A percentile compares a stretch with the other conserved stretches of the same genome.
phyloP scores from a whole-genome alignment of 192 early-diverging fungal genomes.

The Podochytrium sp. region DNA sequence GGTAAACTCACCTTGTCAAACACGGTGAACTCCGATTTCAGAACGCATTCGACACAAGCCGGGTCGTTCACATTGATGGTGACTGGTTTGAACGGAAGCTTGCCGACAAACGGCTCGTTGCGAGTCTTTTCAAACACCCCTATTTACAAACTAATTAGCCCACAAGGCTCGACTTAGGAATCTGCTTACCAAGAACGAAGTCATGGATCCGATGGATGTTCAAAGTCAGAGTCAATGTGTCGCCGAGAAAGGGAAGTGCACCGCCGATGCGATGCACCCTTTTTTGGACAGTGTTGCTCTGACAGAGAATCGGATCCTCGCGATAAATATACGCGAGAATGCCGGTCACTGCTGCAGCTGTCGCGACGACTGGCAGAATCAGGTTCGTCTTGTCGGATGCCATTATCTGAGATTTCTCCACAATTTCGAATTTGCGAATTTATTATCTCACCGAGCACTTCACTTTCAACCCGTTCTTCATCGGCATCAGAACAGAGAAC shows the following conservation, averaged over 20 bases:
- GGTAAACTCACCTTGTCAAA: constrained; percentile 33
- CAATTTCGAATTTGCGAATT: no score
- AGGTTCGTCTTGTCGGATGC: no score
- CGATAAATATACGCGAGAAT: not conserved
- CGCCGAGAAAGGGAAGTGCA: constrained; percentile 19
- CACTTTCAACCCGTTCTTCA: constrained; percentile 25
- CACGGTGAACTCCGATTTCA: constrained; percentile 46
- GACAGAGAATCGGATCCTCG: not conserved
- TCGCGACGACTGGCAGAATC: no score
- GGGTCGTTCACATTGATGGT: constrained; percentile 35
- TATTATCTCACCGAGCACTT: no score
- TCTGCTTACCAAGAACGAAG: not conserved
- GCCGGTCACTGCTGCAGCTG: not conserved
- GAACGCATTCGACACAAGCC: constrained; percentile 35
- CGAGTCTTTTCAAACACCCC: constrained; percentile 3
- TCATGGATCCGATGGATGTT: constrained; percentile 13
- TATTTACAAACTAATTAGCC: not conserved
- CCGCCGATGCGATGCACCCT: not conserved
- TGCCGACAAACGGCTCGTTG: constrained; percentile 6
- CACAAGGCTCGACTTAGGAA: not conserved
- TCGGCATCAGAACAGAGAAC: constrained; percentile 30
- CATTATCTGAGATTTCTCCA: no score
- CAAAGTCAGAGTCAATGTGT: not conserved
- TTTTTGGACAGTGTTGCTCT: not conserved
- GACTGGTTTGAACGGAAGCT: constrained; percentile 1